Evolutionary conservation across 2,329 filamentous ascomycete species (phyloP).

Genomic region (Ceratocystis eucalypticola): DNA sequence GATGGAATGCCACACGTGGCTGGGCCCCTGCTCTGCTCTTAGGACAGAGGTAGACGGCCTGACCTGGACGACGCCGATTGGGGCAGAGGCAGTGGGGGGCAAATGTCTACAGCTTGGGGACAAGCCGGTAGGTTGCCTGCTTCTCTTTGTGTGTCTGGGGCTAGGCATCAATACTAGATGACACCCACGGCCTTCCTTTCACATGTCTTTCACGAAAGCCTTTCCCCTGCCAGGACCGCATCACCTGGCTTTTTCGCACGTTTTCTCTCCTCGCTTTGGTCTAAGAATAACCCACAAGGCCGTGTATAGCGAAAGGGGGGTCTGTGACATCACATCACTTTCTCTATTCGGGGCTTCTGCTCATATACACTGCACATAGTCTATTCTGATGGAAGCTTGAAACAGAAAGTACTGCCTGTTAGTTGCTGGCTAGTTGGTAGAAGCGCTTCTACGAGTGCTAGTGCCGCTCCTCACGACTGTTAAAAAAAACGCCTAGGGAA

Average conservation of each 20-base stretch:
- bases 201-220: neutral
- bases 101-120: too few species aligned
- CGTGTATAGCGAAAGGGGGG: neutral
- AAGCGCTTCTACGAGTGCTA: too few species aligned
- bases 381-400: neutral
- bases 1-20: slow-evolving; percentile 2
- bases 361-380: neutral
- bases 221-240: neutral
- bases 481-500: too few species aligned
- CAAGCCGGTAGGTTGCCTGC: too few species aligned
- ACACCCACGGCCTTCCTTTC: neutral
- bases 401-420: neutral
- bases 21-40: neutral
- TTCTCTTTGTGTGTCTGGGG: too few species aligned
- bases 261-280: neutral
- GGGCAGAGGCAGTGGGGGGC: too few species aligned
- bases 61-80: neutral
- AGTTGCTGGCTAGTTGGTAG: too few species aligned
- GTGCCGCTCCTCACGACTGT: too few species aligned
- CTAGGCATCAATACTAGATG: too few species aligned
- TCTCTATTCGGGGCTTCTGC: neutral
- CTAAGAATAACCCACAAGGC: neutral
- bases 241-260: neutral
- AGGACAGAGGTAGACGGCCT: neutral
- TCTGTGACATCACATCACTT: slow-evolving; percentile 6